Conservation (phyloP, 2,329 filamentous ascomycete genomes). For the Claviceps humidiphila region DNA sequence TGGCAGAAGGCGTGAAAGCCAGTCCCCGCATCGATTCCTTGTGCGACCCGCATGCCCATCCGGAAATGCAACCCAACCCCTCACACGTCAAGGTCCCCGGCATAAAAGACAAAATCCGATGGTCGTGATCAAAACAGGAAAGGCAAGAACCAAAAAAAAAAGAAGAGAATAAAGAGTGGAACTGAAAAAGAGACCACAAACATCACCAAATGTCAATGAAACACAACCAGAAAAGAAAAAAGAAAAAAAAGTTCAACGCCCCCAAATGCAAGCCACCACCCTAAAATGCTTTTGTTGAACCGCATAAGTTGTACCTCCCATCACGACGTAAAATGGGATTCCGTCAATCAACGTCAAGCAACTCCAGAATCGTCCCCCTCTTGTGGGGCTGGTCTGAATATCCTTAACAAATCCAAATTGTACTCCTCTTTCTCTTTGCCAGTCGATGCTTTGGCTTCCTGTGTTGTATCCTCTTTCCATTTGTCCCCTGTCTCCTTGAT, state of each 20-base stretch:
- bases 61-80: not conserved
- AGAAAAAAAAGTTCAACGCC: slow-evolving; percentile 24
- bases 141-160: slow-evolving; percentile 7
- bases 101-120: not conserved
- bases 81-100: slow-evolving; percentile 1
- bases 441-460: not conserved
- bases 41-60: not conserved
- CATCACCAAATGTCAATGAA: slow-evolving; percentile 5
- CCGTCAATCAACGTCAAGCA: slow-evolving; percentile 1
- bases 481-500: not conserved
- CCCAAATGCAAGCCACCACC: slow-evolving; percentile 23
- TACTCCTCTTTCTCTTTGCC: slow-evolving; percentile 3
- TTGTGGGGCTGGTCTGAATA: slow-evolving; percentile 4
- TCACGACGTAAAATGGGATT: not conserved
- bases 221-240: slow-evolving; percentile 7
- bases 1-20: slow-evolving; percentile 2
- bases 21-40: slow-evolving; percentile 1
- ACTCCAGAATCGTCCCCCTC: slow-evolving; percentile 4
- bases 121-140: slow-evolving; percentile 3
- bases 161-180: slow-evolving; percentile 9
- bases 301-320: slow-evolving; percentile 1
- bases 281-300: slow-evolving; percentile 14
- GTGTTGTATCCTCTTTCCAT: not conserved
- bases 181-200: slow-evolving; percentile 5
- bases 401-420: slow-evolving; percentile 5